phyloP scores from a whole-genome alignment of 1,284 basidiomycete species.

The Cryptococcus deneoformans region DNA sequence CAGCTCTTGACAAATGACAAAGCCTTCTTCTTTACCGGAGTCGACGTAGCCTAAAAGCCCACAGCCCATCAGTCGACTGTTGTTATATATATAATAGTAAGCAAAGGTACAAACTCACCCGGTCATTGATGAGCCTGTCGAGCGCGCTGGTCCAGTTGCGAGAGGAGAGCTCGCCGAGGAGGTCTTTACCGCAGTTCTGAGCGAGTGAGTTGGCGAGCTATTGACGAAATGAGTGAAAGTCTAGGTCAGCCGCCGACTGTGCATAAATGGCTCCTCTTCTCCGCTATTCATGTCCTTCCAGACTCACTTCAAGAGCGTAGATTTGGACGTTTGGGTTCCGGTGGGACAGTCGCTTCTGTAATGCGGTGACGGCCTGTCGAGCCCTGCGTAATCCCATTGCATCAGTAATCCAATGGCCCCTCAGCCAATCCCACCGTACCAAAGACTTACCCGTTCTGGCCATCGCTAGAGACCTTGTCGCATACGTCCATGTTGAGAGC shows the following conservation, averaged over 20 bases:
- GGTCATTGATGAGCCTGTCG: constrained; percentile 80
- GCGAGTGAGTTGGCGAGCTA: constrained; percentile 79
- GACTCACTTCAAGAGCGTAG: constrained; percentile 67
- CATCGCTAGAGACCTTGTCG: constrained; percentile 91
- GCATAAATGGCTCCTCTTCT: neutral
- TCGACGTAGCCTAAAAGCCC: constrained; percentile 69
- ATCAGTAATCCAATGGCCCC: neutral
- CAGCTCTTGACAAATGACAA: constrained; percentile 75
- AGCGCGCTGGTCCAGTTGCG: constrained; percentile 86
- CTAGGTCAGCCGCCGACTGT: neutral
- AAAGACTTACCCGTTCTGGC: constrained; percentile 66
- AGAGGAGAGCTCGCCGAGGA: constrained; percentile 85
- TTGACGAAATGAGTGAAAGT: neutral
- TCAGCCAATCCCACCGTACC: neutral
- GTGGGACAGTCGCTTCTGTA: constrained; percentile 88
- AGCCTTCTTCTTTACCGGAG: constrained; percentile 77
- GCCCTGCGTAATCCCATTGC: constrained; percentile 57
- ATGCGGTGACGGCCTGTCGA: constrained; percentile 75
- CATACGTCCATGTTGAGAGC: constrained; percentile 92
- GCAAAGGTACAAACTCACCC: constrained; percentile 57
- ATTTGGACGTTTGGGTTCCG: constrained; percentile 96
- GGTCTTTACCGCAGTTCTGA: constrained; percentile 81
- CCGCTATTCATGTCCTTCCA: neutral
- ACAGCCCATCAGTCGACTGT: neutral
- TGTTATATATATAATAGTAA: neutral